Base-by-base conservation (phyloP, 805 yeast species). In the Zygosaccharomyces lentus region DNA sequence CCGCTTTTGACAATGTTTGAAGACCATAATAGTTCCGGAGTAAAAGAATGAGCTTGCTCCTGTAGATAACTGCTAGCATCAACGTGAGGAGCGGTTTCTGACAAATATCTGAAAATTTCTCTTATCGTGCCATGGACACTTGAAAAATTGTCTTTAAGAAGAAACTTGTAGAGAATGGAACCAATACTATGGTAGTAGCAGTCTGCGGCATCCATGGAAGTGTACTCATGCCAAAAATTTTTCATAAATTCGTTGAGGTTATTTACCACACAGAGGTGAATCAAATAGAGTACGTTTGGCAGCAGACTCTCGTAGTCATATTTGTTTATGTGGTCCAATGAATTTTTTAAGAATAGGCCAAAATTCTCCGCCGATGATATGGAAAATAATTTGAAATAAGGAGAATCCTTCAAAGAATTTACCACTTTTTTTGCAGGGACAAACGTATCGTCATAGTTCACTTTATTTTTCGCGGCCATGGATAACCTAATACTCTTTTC, bases 241-340 rank as follows among this genome's bases (percentile, higher is more conserved):
- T 42, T 69, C 52, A 55, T 64, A 41, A 64, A 71, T 37, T 56
- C 63, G 38, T 68, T 58, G 5, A 71, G 62, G 45, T 75, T 73
- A 32, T 71, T 70, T 7, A 74, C 59, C 2, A 72, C 70, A 13
- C 81, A 80, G 29, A 84, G 70, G 57, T 88, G 93, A 24, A 87
- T 70, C 43, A 90, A 66, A 56, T 88, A 89, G 6, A 89, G 68
- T 0, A 77, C 60, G 1, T 82, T 71, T 21, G 77, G 80, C 17
- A 86, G 56, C 9, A 87, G 61, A 0, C 77, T 69, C 13, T 87
- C 96, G 13, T 74, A 73, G 27, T 73, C 71, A 8, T 65, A 53
- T 1, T 61, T 61, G 39, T 53, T 53, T 21, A 64, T 55, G 19
- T 56, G 78, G 5, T 65, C 62, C 36, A 82, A 57, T 0, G 82